These are phyloP conservation scores for Dimargaris verticillata DNA, from an alignment of 192 early-diverging fungal genomes.

Conservation along the genomic window DNA sequence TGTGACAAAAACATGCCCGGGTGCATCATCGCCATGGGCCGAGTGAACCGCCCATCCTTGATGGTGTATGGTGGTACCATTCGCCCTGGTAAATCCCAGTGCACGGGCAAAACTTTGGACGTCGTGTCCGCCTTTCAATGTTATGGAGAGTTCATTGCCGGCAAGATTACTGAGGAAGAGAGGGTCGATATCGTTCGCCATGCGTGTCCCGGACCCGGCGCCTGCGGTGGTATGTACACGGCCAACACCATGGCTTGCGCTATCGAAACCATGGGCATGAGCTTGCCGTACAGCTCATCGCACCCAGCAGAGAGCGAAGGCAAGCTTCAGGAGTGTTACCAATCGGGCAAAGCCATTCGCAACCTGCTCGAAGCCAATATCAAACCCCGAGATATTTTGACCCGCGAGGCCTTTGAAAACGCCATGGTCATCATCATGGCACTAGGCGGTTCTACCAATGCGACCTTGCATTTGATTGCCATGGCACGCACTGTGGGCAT, in stretches of 20 bases:
- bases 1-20: constrained; percentile 99
- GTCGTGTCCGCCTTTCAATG: constrained; percentile 94
- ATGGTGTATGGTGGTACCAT: constrained; percentile 99
- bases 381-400: constrained; percentile 93
- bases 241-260: constrained; percentile 96
- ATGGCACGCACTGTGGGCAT: constrained; percentile 72
- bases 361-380: constrained; percentile 81
- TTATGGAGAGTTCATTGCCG: constrained; percentile 85
- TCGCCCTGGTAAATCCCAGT: constrained; percentile 44
- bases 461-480: constrained; percentile 88
- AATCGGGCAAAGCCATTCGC: constrained; percentile 74
- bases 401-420: constrained; percentile 85
- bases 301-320: constrained; percentile 77
- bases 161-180: constrained; percentile 76
- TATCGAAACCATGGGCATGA: constrained; percentile 95
- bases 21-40: constrained; percentile 86
- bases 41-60: constrained; percentile 87
- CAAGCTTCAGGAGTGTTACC: constrained; percentile 78
- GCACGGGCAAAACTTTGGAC: constrained; percentile 55
- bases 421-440: constrained; percentile 88
- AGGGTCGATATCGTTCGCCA: constrained; percentile 54
- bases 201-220: constrained; percentile 79
- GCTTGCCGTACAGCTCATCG: constrained; percentile 88
- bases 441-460: constrained; percentile 95
- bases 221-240: constrained; percentile 99